Evolutionary conservation across 306 rosid genomes (phyloP).

Genomic region (Luffa aegyptiaca): DNA sequence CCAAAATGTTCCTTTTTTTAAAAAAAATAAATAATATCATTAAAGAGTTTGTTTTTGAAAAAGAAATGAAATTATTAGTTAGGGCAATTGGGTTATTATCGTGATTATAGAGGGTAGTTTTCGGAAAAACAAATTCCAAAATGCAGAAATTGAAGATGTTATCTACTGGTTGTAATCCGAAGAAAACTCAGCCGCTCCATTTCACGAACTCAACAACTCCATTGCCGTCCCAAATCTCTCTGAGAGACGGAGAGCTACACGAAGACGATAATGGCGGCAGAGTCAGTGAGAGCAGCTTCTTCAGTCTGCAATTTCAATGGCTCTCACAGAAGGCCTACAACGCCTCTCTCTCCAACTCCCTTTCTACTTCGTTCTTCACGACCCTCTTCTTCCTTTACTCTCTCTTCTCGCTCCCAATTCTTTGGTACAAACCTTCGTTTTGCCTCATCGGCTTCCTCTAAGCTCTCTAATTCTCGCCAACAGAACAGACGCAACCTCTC

Average conservation of each 20-base stretch:
- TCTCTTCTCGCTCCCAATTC: constrained; percentile 50
- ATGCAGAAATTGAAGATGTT: neutral
- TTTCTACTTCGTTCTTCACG: constrained; percentile 37
- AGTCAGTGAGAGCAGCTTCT: constrained; percentile 40
- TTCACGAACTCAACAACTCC: neutral
- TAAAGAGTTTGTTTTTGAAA: too few species aligned
- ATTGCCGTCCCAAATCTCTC: neutral
- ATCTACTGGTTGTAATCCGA: neutral
- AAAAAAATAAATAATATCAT: too few species aligned
- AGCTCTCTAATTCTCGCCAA: constrained; percentile 23
- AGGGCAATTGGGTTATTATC: neutral
- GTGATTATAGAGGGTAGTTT: neutral
- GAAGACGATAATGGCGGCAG: constrained; percentile 47
- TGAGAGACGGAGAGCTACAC: neutral
- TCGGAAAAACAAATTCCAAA: neutral
- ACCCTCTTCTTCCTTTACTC: constrained; percentile 29
- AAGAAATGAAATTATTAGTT: too few species aligned
- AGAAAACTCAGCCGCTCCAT: neutral
- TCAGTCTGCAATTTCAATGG: constrained; percentile 47
- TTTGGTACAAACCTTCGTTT: constrained; percentile 32
- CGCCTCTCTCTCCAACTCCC: constrained; percentile 32
- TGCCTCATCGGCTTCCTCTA: constrained; percentile 20
- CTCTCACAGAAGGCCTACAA: constrained; percentile 39
- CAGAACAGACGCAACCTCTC: constrained; percentile 35
- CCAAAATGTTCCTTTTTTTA: too few species aligned